Evolutionary conservation across 495 filamentous ascomycete species (phyloP).

Genomic region (Halenospora varia): DNA sequence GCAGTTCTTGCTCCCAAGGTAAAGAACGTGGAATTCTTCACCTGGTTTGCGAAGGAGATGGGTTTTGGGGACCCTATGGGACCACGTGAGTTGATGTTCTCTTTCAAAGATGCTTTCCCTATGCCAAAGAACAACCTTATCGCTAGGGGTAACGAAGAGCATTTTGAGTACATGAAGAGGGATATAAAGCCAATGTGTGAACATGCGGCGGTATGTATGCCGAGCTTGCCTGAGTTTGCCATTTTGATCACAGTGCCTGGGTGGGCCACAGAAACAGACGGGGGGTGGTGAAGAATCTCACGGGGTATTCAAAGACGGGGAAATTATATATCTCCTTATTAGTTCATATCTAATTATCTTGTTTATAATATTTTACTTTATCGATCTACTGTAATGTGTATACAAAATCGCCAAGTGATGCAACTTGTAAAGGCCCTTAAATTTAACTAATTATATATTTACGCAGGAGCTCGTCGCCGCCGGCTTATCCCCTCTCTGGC

Average conservation of each 20-base stretch:
- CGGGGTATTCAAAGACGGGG: neutral
- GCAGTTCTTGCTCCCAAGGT: constrained; percentile 2
- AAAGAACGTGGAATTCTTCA: constrained; percentile 5
- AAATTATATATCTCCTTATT: neutral
- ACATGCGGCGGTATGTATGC: constrained; percentile 6
- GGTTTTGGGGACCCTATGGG: neutral
- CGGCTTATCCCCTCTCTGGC: too few species aligned
- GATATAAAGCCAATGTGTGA: constrained; percentile 14
- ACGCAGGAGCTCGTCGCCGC: too few species aligned
- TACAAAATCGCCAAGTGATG: too few species aligned
- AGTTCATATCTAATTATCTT: too few species aligned
- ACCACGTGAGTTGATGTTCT: constrained; percentile 9
- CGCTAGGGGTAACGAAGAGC: constrained; percentile 9
- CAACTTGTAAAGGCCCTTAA: too few species aligned
- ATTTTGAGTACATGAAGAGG: constrained; percentile 13
- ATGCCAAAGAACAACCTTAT: constrained; percentile 3
- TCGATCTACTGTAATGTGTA: too few species aligned
- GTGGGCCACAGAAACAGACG: neutral
- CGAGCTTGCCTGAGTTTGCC: constrained; percentile 12
- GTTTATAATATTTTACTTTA: too few species aligned
- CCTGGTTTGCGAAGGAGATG: constrained; percentile 5
- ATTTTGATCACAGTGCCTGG: constrained; percentile 13
- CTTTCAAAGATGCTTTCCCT: constrained; percentile 17
- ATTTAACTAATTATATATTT: too few species aligned
- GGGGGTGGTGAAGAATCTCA: too few species aligned